These are phyloP conservation scores for Quercus lobata DNA, from an alignment of 331 rosid species.

Conservation along the genomic window DNA sequence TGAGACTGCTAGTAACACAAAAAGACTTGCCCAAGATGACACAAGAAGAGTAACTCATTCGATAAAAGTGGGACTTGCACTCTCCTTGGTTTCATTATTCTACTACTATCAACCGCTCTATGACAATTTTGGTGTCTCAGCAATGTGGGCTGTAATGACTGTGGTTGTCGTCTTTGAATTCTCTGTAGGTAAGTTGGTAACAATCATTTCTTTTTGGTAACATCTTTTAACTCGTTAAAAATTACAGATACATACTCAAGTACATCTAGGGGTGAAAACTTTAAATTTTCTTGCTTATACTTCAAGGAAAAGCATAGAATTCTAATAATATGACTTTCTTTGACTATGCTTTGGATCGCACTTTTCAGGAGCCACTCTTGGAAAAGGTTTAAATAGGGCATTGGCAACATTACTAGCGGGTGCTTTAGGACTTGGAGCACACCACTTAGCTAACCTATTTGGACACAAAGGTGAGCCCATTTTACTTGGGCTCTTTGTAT, in stretches of 20 bases:
- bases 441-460: constrained; percentile 41
- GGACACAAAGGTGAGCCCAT: constrained; percentile 49
- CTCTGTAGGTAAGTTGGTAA: constrained; percentile 58
- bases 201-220: neutral
- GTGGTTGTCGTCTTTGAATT: constrained; percentile 90
- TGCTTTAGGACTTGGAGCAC: constrained; percentile 55
- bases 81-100: constrained; percentile 68
- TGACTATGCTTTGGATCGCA: neutral
- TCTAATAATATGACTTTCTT: neutral
- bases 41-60: constrained; percentile 90
- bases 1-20: constrained; percentile 25
- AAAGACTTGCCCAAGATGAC: constrained; percentile 61
- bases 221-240: neutral
- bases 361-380: constrained; percentile 51
- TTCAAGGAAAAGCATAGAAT: neutral
- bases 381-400: constrained; percentile 51
- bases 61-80: constrained; percentile 70
- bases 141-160: constrained; percentile 94
- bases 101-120: constrained; percentile 77
- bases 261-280: neutral
- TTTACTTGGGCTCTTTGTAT: constrained; percentile 49
- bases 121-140: constrained; percentile 78
- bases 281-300: neutral
- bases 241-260: neutral
- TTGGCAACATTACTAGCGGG: constrained; percentile 49